Base-by-base conservation (phyloP, 192 early-diverging fungal species). In the Coemansia sp. region DNA sequence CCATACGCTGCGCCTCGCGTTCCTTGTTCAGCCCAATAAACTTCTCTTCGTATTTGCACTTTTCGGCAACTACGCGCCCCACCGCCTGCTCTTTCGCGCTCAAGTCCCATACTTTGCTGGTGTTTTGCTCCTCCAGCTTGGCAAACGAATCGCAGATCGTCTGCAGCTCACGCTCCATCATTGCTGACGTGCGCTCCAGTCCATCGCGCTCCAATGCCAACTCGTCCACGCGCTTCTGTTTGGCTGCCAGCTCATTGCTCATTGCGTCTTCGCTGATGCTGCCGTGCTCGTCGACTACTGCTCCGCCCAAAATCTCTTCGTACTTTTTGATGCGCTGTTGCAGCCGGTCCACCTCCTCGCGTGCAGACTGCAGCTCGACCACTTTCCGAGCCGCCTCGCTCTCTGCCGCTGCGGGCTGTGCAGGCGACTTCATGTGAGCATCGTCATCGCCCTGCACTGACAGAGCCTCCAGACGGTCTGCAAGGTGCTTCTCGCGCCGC, bases 41-140 rank as follows among this genome's bases (percentile, higher is more conserved):
- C 64, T 94, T 98, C 14, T 93, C 89, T 27, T 93, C 92, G 59
- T 87, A 86, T 79, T 92, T 93, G 56, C 87, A 84, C 80, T 87
- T 93, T 71, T 98, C 94, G 9, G 90, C 89, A n/a, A 88, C 62
- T 2, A 94, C 74, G 47, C 88, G 88, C 58, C 86, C 69, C 25
- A 94, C 87, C 7, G 89, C 85, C 59, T 94, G 91, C 70, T 93
- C 89, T 77, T 90, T 93, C 45, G 86, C 80, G 11, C 81, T 73
- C 29, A 93, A 72, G 65, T 90, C 86, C 60, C 93, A 85, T 3
- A 94, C 89, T 59, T 91, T 91, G 59, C 86, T 82, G 4, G 88
- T 84, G 59, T 87, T 92, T 62, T 93, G 91, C 54, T 93, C 91
- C 66, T 96, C 92, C 23, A 97, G 83, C 65, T 89, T 84, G 3